phyloP scores from a whole-genome alignment of 345 rosid species.

The Salix caprea region DNA sequence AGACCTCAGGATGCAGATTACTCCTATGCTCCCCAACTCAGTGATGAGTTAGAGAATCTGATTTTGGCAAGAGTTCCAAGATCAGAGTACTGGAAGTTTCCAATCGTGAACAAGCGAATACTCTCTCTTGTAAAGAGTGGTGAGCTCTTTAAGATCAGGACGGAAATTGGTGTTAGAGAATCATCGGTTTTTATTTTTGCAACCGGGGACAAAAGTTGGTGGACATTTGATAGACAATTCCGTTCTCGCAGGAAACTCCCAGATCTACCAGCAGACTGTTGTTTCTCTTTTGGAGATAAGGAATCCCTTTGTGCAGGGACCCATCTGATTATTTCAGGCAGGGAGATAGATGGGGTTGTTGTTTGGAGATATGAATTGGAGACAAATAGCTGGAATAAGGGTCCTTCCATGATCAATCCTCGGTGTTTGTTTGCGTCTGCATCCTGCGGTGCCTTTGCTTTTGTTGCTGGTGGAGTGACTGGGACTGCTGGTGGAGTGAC shows the following conservation, averaged over 20 bases:
- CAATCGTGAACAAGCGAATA: slow-evolving; percentile 46
- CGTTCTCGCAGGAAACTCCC: slow-evolving; percentile 50
- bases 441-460: slow-evolving; percentile 51
- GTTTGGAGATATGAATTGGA: slow-evolving; percentile 73
- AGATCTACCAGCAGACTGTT: slow-evolving; percentile 56
- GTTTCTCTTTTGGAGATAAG: slow-evolving; percentile 57
- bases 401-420: slow-evolving; percentile 62
- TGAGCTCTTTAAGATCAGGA: slow-evolving; percentile 63
- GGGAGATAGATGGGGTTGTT: slow-evolving; percentile 47
- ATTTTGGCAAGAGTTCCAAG: slow-evolving; percentile 70
- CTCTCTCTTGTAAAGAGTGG: slow-evolving; percentile 54
- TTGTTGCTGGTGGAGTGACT: slow-evolving; percentile 72
- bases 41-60: slow-evolving; percentile 63
- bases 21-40: slow-evolving; percentile 47
- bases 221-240: slow-evolving; percentile 56
- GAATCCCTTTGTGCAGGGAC: slow-evolving; percentile 82
- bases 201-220: slow-evolving; percentile 67
- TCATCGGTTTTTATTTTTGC: slow-evolving; percentile 73
- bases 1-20: slow-evolving; percentile 98
- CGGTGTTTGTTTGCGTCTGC: slow-evolving; percentile 82
- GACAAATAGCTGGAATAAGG: slow-evolving; percentile 66
- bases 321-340: slow-evolving; percentile 73
- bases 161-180: slow-evolving; percentile 49
- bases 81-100: slow-evolving; percentile 68
- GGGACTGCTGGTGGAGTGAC: slow-evolving; percentile 64